A percentile compares a stretch with the other conserved stretches of the same genome.
phyloP scores from a whole-genome alignment of 345 rosid species.

The Salix viminalis region DNA sequence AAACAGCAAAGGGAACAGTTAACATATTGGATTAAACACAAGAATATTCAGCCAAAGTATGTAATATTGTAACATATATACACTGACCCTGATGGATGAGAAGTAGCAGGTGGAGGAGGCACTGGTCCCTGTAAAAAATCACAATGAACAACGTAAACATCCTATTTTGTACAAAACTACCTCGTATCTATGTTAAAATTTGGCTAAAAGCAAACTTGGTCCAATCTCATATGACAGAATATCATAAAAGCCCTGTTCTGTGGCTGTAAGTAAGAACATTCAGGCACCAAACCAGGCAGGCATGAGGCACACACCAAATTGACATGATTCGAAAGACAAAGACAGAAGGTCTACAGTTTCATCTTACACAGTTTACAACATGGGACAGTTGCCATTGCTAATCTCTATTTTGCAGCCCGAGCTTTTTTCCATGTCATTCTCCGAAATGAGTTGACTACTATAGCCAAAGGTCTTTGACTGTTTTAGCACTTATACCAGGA shows the following conservation, averaged over 20 bases:
- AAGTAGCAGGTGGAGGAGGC: constrained; percentile 8
- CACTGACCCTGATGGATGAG: constrained; percentile 16
- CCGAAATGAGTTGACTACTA: too few species aligned
- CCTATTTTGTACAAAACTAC: neutral
- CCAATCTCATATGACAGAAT: neutral
- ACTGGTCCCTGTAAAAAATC: constrained; percentile 14
- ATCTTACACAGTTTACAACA: neutral
- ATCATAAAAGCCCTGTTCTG: neutral
- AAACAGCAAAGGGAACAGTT: neutral
- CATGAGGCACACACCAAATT: neutral
- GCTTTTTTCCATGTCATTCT: too few species aligned
- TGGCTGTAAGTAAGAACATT: neutral
- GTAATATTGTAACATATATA: neutral
- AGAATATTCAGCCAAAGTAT: too few species aligned
- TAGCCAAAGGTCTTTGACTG: too few species aligned
- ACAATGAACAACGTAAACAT: neutral
- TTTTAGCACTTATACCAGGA: too few species aligned
- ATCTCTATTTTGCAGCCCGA: too few species aligned
- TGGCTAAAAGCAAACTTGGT: neutral
- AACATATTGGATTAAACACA: neutral
- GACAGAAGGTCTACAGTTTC: neutral
- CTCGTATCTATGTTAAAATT: neutral
- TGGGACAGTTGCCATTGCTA: neutral
- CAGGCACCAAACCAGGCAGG: too few species aligned
- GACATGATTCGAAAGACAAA: neutral